These are phyloP conservation scores for Oemleria cerasiformis DNA, from an alignment of 306 rosid genomes.

Conservation along the genomic window DNA sequence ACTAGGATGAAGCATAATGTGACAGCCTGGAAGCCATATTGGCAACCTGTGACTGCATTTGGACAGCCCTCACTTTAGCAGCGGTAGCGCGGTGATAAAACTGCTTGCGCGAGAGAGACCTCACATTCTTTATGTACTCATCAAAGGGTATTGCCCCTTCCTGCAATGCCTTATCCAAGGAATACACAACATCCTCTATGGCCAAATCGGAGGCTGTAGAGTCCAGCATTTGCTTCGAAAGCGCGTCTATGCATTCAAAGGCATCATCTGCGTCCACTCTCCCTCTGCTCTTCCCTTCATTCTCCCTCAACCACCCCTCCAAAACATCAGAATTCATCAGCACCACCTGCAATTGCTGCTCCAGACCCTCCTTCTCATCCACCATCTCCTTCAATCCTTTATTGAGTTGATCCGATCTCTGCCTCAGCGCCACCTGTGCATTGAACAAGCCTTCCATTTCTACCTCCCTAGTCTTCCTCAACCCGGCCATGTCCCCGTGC, in stretches of 20 bases:
- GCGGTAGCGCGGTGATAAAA: slow-evolving; percentile 69
- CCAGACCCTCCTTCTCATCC: slow-evolving; percentile 81
- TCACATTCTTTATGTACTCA: slow-evolving; percentile 73
- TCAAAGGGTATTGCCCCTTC: slow-evolving; percentile 68
- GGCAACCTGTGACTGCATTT: slow-evolving; percentile 88
- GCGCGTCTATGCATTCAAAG: slow-evolving; percentile 60
- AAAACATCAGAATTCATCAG: slow-evolving; percentile 77
- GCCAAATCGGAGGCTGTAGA: slow-evolving; percentile 84
- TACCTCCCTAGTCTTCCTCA: slow-evolving; percentile 64
- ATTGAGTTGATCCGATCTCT: slow-evolving; percentile 52
- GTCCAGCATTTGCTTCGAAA: slow-evolving; percentile 81
- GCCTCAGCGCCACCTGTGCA: slow-evolving; percentile 61
- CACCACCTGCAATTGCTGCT: slow-evolving; percentile 88
- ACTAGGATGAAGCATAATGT: slow-evolving; percentile 40
- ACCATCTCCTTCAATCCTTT: slow-evolving; percentile 71
- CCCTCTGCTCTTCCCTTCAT: slow-evolving; percentile 48
- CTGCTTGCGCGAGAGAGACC: slow-evolving; percentile 76
- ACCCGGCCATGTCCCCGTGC: slow-evolving; percentile 44
- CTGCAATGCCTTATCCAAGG: slow-evolving; percentile 81
- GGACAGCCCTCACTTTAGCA: slow-evolving; percentile 72
- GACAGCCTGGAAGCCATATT: slow-evolving; percentile 69
- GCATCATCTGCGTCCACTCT: slow-evolving; percentile 48
- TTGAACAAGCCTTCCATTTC: slow-evolving; percentile 72
- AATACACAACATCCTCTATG: slow-evolving; percentile 71
- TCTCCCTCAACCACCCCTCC: slow-evolving; percentile 79